phyloP scores from a whole-genome alignment of 176 grass and related monocot species.

The Aegilops sharonensis region DNA sequence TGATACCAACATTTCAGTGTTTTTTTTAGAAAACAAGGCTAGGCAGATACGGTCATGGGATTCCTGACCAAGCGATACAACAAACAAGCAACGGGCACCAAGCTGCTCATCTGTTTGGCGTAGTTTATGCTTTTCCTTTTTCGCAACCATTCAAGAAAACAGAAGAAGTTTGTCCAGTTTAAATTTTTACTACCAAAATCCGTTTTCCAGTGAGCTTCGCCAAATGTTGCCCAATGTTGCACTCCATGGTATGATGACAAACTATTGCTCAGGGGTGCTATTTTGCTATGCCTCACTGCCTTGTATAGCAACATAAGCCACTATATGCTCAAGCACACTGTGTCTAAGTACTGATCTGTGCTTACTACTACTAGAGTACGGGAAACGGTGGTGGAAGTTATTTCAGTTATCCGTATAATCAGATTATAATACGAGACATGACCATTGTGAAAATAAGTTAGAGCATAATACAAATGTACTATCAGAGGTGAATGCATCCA shows the following conservation, averaged over 20 bases:
- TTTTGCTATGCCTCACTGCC: constrained; percentile 1
- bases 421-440: background rate
- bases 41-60: background rate
- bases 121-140: background rate
- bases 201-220: background rate
- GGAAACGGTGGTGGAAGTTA: background rate
- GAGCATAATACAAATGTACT: background rate
- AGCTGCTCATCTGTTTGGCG: background rate
- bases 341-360: background rate
- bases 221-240: background rate
- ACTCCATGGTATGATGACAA: background rate
- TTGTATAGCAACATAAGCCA: background rate
- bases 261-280: background rate
- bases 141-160: background rate
- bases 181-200: background rate
- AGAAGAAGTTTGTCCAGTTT: background rate
- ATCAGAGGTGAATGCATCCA: constrained; percentile 13
- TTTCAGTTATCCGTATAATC: background rate
- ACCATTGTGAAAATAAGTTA: background rate
- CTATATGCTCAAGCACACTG: background rate
- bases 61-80: background rate
- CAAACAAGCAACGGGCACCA: background rate
- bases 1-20: background rate
- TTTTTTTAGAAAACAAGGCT: background rate
- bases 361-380: background rate